phyloP scores from a whole-genome alignment of 2,329 filamentous ascomycete genomes.

The Paecilomyces formosus region DNA sequence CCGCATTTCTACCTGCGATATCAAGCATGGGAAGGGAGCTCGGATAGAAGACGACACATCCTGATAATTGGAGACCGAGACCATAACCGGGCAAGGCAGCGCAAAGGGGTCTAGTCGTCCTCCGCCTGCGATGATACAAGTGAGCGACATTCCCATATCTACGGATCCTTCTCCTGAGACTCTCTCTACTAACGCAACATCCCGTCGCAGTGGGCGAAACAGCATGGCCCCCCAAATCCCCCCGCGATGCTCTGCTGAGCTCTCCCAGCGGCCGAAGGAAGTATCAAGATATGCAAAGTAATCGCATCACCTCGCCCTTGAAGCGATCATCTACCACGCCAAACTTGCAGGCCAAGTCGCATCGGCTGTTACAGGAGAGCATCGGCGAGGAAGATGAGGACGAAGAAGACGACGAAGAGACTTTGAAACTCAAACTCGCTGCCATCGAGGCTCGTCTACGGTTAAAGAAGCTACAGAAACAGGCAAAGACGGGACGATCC shows the following conservation, averaged over 20 bases:
- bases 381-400: conserved; percentile 50
- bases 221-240: conserved; percentile 57
- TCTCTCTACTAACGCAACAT: neutral
- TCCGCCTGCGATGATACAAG: neutral
- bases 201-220: conserved; percentile 32
- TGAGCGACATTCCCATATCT: neutral
- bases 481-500: conserved; percentile 16
- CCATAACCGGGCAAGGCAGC: neutral
- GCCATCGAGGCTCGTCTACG: conserved; percentile 83
- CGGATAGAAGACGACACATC: neutral
- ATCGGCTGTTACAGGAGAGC: conserved; percentile 22
- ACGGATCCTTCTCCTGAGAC: neutral
- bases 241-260: conserved; percentile 54
- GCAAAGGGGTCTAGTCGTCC: neutral
- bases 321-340: conserved; percentile 43
- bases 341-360: conserved; percentile 25
- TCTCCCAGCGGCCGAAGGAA: conserved; percentile 74
- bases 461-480: conserved; percentile 69
- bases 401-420: conserved; percentile 80
- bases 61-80: neutral
- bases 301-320: conserved; percentile 58
- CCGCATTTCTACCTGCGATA: neutral
- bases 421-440: conserved; percentile 72
- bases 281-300: conserved; percentile 60
- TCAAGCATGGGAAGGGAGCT: neutral